Evolutionary conservation across 176 grass and related monocot species (phyloP).

Genomic region (Microstegium vimineum): DNA sequence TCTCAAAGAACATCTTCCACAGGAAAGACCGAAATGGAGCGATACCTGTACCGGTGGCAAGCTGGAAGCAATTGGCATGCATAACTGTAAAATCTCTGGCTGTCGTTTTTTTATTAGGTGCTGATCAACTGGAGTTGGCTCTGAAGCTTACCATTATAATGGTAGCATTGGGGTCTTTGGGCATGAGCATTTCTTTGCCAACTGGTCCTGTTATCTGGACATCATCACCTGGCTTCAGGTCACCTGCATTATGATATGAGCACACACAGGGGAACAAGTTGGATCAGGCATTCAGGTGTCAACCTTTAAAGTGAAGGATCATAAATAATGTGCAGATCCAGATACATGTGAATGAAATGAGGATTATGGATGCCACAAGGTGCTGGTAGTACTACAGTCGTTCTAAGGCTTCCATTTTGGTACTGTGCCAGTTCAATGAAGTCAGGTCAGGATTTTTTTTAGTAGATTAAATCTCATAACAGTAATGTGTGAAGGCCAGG

Average conservation of each 20-base stretch:
- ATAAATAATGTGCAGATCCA: background rate
- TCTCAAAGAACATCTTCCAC: constrained; percentile 99
- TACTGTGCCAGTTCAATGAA: background rate
- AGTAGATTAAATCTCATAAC: background rate
- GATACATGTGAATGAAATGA: background rate
- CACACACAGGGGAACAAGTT: background rate
- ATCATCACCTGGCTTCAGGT: constrained; percentile 69
- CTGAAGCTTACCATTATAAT: constrained; percentile 64
- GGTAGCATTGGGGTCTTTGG: constrained; percentile 81
- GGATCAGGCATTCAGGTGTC: background rate
- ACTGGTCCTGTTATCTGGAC: constrained; percentile 85
- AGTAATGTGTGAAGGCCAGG: too few relatives aligned
- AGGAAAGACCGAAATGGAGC: constrained; percentile 84
- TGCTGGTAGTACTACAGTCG: too few relatives aligned
- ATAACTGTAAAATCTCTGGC: background rate
- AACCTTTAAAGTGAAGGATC: background rate
- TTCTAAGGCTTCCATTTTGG: background rate
- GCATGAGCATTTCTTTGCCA: constrained; percentile 99
- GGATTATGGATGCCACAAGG: too few relatives aligned
- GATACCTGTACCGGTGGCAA: constrained; percentile 87
- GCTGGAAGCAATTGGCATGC: constrained; percentile 42
- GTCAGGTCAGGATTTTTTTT: background rate
- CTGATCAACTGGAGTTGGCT: background rate
- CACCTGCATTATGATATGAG: constrained; percentile 41
- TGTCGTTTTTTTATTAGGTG: background rate